Conservation (phyloP, 2,329 filamentous ascomycete genomes). For the Metarhizium anisopliae region DNA sequence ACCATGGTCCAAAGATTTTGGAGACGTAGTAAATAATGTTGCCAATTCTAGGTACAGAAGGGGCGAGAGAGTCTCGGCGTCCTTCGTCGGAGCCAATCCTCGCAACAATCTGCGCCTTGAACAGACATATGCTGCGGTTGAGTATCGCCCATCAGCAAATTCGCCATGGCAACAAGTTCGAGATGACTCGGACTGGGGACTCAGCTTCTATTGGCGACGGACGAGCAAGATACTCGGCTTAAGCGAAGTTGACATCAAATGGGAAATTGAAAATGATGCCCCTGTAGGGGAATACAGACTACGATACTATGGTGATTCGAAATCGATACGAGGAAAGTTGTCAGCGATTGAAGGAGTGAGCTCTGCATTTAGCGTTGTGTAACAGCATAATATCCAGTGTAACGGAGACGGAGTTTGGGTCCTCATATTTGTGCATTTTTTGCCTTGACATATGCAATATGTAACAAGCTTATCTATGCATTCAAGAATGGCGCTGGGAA, state of each 20-base stretch:
- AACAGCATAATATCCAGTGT: background rate
- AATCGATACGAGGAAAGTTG: slow-evolving; percentile 50
- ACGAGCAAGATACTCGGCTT: slow-evolving; percentile 61
- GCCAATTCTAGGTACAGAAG: slow-evolving; percentile 35
- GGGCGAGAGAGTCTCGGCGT: slow-evolving; percentile 53
- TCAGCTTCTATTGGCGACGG: slow-evolving; percentile 72
- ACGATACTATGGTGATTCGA: slow-evolving; percentile 74
- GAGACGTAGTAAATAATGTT: slow-evolving; percentile 51
- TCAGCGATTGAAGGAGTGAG: slow-evolving; percentile 61
- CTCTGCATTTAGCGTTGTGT: slow-evolving; percentile 33
- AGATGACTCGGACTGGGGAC: slow-evolving; percentile 74
- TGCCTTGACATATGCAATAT: background rate
- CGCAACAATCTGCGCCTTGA: slow-evolving; percentile 76
- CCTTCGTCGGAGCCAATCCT: slow-evolving; percentile 80
- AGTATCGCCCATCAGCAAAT: slow-evolving; percentile 29
- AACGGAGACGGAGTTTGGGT: background rate
- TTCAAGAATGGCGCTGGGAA: background rate
- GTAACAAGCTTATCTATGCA: background rate
- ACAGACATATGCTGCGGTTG: slow-evolving; percentile 67
- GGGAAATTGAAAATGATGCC: slow-evolving; percentile 62
- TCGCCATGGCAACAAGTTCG: slow-evolving; percentile 55
- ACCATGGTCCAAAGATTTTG: slow-evolving; percentile 58
- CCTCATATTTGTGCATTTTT: background rate
- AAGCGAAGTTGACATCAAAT: slow-evolving; percentile 66
- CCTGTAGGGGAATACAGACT: slow-evolving; percentile 61